Conservation (phyloP, 148 eudicot species). For the Talinum fruticosum region DNA sequence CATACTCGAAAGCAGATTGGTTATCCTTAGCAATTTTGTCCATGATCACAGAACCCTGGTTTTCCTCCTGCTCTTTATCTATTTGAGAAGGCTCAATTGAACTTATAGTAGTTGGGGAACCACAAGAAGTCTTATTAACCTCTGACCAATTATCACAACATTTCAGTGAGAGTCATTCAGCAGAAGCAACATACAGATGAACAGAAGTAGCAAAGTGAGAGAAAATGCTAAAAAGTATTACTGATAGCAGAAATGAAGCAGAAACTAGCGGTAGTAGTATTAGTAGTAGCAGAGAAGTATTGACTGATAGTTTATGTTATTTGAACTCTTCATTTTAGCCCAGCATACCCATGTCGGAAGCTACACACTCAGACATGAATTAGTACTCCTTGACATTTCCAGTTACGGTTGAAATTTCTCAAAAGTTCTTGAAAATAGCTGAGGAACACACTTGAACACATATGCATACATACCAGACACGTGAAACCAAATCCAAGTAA, state of each 20-base stretch:
- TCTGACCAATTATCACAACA: slow-evolving; percentile 20
- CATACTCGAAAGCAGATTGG: slow-evolving; percentile 24
- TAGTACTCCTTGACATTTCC: not conserved
- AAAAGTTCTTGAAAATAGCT: not conserved
- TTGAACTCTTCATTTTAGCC: not conserved
- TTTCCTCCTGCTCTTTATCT: slow-evolving; percentile 34
- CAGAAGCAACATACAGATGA: not conserved
- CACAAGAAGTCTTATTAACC: slow-evolving; percentile 38
- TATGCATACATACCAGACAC: not conserved
- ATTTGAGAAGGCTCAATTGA: slow-evolving; percentile 37
- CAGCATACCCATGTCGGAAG: not conserved
- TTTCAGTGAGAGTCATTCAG: slow-evolving; percentile 13
- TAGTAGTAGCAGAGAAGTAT: not conserved
- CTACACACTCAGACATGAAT: not conserved
- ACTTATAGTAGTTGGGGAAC: slow-evolving; percentile 38
- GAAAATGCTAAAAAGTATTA: not conserved
- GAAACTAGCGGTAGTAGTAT: not conserved
- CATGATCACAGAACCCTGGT: slow-evolving; percentile 24
- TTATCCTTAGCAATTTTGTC: slow-evolving; percentile 16
- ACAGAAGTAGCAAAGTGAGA: not conserved
- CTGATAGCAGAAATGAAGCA: not conserved
- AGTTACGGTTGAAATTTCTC: not conserved
- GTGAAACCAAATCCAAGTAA: not conserved
- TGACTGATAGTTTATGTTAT: not conserved
- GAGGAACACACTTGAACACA: not conserved